Percentiles rank a stretch among this genome's conserved stretches.
Conservation (phyloP, 139 green algal genomes). For the Asterochloris erici region DNA sequence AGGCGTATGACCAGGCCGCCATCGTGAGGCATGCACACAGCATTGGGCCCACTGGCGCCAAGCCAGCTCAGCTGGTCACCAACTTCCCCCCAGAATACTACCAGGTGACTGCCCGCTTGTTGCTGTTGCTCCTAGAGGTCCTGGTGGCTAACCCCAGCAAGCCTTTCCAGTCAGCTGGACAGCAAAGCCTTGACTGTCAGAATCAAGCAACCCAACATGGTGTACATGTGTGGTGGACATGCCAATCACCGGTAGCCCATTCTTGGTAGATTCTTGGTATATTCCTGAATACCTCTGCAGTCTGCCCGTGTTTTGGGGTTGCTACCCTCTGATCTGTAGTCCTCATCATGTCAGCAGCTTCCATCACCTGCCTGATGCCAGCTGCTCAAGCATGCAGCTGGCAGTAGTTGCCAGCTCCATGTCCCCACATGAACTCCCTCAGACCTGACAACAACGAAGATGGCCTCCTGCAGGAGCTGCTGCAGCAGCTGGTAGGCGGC, state of each 20-base stretch:
- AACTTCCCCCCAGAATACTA: conserved; percentile 29
- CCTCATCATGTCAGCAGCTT: background rate
- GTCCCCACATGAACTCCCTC: too few relatives aligned
- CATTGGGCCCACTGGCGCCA: conserved; percentile 4
- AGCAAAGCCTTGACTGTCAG: background rate
- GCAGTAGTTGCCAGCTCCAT: background rate
- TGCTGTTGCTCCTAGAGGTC: background rate
- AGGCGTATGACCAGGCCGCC: conserved; percentile 23
- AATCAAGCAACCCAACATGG: background rate
- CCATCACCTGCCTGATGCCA: background rate
- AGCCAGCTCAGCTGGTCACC: conserved; percentile 19
- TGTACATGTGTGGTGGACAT: background rate
- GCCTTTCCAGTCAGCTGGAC: background rate
- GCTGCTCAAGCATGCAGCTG: background rate
- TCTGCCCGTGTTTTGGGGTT: background rate
- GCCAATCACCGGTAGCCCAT: background rate
- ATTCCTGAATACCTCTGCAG: background rate
- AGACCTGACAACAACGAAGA: background rate
- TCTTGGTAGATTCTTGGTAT: background rate
- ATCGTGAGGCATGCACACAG: conserved; percentile 23
- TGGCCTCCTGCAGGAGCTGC: background rate
- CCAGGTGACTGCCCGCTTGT: background rate
- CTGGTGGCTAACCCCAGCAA: background rate
- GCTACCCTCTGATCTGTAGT: background rate
- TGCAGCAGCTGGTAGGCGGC: conserved; percentile 10